These are phyloP conservation scores for Blastocystis sp. DNA, from an alignment of 352 stramenopile genomes.

Conservation along the genomic window DNA sequence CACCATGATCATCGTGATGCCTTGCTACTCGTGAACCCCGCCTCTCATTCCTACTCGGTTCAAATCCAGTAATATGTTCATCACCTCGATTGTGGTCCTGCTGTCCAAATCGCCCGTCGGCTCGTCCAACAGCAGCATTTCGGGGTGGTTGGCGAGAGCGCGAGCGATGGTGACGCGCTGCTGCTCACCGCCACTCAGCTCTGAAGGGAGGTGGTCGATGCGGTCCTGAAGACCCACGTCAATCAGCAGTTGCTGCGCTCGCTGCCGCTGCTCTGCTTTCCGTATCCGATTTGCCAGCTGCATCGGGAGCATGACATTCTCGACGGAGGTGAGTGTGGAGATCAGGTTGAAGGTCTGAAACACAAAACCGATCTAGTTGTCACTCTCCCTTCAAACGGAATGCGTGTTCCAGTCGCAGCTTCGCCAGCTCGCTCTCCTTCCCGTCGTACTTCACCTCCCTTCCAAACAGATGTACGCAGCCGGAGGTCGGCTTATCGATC, in stretches of 20 bases:
- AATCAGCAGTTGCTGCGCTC: conserved; percentile 65
- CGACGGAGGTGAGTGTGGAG: conserved; percentile 70
- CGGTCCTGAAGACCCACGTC: conserved; percentile 75
- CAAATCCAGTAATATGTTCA: conserved; percentile 75
- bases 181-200: conserved; percentile 76
- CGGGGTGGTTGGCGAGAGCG: conserved; percentile 74
- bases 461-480: conserved; percentile 72
- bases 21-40: background rate
- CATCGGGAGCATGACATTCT: conserved; percentile 76
- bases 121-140: conserved; percentile 75
- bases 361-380: conserved; percentile 74
- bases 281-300: background rate
- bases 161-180: conserved; percentile 76
- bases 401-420: conserved; percentile 71
- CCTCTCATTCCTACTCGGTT: conserved; percentile 44
- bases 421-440: conserved; percentile 63
- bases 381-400: background rate
- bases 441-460: conserved; percentile 16
- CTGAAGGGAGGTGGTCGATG: conserved; percentile 75
- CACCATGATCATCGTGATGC: conserved; percentile 76
- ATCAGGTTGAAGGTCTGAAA: conserved; percentile 76
- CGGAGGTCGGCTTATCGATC: conserved; percentile 74
- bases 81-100: conserved; percentile 75
- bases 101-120: conserved; percentile 76
- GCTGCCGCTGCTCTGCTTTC: conserved; percentile 4